These are phyloP conservation scores for Populus hybrid DNA, from an alignment of 441 rosid species.

Conservation along the genomic window DNA sequence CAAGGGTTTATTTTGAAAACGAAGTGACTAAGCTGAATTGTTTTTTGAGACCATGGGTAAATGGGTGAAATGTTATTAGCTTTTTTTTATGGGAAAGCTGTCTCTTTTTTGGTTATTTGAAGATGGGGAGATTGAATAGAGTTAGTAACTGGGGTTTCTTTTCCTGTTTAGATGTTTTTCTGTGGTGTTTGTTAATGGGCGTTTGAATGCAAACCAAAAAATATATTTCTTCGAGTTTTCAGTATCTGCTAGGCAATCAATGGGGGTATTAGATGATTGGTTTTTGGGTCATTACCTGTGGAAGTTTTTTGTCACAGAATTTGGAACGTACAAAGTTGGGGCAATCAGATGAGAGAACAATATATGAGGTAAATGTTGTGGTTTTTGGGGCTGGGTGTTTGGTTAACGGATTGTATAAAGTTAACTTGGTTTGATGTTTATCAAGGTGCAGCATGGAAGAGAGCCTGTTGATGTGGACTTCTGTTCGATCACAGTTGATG, in stretches of 20 bases:
- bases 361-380: conserved; percentile 64
- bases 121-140: not conserved
- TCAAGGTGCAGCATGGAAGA: conserved; percentile 77
- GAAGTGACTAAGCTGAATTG: not conserved
- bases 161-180: not conserved
- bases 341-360: conserved; percentile 71
- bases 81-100: not conserved
- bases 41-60: not conserved
- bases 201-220: not conserved
- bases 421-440: conserved; percentile 31
- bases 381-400: not conserved
- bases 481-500: conserved; percentile 54
- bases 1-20: not conserved
- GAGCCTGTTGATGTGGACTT: conserved; percentile 57
- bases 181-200: not conserved
- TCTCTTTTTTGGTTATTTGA: not conserved
- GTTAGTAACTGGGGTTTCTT: not conserved
- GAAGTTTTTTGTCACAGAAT: conserved; percentile 34
- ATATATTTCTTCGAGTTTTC: not conserved
- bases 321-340: conserved; percentile 59
- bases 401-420: conserved; percentile 8
- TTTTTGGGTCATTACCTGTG: not conserved
- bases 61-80: not conserved
- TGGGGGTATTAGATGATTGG: not conserved
- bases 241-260: not conserved